Evolutionary conservation across 805 yeast species (phyloP), one percentile per base, ranked within the genome.

Genomic region (Vanderwaltozyma yarrowii): DNA sequence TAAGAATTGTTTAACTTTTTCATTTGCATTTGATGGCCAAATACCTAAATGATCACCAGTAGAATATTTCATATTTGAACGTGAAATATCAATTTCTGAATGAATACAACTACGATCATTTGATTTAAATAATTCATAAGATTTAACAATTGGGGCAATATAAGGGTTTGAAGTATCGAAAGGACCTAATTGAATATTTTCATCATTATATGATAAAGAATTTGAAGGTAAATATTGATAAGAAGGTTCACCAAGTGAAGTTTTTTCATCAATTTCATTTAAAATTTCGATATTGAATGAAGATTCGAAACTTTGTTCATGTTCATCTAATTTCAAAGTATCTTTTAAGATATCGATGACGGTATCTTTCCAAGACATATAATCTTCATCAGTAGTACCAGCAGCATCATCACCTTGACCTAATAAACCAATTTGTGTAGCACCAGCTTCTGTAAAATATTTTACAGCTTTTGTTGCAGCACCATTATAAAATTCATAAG

Each of bases 31-130:
- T 18, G 92, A 84, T 26, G 96, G 92, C 94, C 96, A 85, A 40
- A 92, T 67, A 13, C 95, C 97, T 45, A 92, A 64, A 63, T 89
- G 97, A 59, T 89, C 98, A 61, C 98, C 98, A 4, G 98, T 89
- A 34, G 89, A 69, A 62, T 89, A 89, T 50, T 80, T 77, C 54
- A 92, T 67, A 52, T 80, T 80, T 4, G 89, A 71, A 21, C 66
- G 74, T 1, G 86, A 70, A 27, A 87, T 64, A 54, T 89, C 96
- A 50, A 89, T 78, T 62, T 92, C 97, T 35, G 80, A 75, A 57
- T 89, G 97, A 42, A 89, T 75, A 65, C 97, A 89, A 47, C 78
- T 78, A 66, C 97, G 79, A 19, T 69, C 66, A 15, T 52, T 45
- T 0, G 76, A 64, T 42, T 67, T 66, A 68, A 88, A 88, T 41